Conservation (phyloP, 352 stramenopile genomes). For the Blastocystis sp. region DNA sequence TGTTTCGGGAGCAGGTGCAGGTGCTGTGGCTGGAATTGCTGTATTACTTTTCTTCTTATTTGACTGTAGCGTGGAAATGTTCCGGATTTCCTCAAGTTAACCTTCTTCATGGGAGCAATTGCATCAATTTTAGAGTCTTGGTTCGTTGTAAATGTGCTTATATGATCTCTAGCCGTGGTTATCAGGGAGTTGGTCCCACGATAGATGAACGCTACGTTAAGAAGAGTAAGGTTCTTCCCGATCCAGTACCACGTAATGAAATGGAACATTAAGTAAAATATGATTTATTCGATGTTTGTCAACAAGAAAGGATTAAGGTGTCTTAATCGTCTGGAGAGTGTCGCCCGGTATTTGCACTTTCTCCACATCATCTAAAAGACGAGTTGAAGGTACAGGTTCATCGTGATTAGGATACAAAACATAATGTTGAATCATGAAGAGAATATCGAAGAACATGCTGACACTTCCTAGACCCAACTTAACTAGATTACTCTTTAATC, state of each 20-base stretch:
- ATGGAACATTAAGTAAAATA: constrained; percentile 46
- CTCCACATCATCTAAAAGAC: neutral
- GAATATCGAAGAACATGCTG: constrained; percentile 69
- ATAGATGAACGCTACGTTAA: neutral
- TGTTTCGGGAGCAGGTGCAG: neutral
- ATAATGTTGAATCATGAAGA: constrained; percentile 69
- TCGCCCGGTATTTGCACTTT: neutral
- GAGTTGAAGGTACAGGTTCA: neutral
- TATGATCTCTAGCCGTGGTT: neutral
- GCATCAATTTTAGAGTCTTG: constrained; percentile 33
- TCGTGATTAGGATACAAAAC: constrained; percentile 55
- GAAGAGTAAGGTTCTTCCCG: constrained; percentile 37
- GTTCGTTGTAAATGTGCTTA: neutral
- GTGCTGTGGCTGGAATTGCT: neutral
- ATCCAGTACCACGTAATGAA: constrained; percentile 4
- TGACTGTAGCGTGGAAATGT: constrained; percentile 12
- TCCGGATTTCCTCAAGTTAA: constrained; percentile 39
- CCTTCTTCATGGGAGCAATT: constrained; percentile 18
- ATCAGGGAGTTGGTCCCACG: constrained; percentile 22
- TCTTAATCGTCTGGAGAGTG: neutral
- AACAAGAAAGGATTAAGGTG: constrained; percentile 4
- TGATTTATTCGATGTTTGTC: neutral
- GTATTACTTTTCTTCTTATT: neutral
- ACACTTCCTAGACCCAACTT: constrained; percentile 66
- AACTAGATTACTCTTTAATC: constrained; percentile 62